A percentile compares a stretch with the other conserved stretches of the same genome.
phyloP scores from a whole-genome alignment of 306 rosid genomes.

The Prunus dulcis region DNA sequence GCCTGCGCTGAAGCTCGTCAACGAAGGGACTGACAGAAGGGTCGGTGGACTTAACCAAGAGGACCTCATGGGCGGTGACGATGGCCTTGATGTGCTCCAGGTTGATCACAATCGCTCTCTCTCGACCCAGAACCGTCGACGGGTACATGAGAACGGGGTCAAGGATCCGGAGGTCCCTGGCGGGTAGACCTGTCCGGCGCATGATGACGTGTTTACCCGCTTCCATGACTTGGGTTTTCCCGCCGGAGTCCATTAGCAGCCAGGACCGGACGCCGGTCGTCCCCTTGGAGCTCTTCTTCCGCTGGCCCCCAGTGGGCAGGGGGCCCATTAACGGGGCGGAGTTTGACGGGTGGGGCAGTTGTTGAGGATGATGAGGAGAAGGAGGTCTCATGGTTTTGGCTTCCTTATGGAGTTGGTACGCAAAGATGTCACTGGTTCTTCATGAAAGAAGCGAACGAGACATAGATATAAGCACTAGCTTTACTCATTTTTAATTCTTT shows the following conservation, averaged over 20 bases:
- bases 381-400: slow-evolving; percentile 15
- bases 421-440: too few relatives aligned
- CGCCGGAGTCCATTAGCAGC: slow-evolving; percentile 62
- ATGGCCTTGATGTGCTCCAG: slow-evolving; percentile 94
- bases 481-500: too few relatives aligned
- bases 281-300: slow-evolving; percentile 47
- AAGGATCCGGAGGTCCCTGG: slow-evolving; percentile 81
- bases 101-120: slow-evolving; percentile 81
- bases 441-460: too few relatives aligned
- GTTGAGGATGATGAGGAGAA: neutral
- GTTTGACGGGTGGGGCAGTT: slow-evolving; percentile 14
- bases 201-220: slow-evolving; percentile 89
- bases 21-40: slow-evolving; percentile 87
- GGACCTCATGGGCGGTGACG: slow-evolving; percentile 83
- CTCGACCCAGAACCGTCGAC: slow-evolving; percentile 69
- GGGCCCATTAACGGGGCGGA: slow-evolving; percentile 12
- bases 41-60: slow-evolving; percentile 74
- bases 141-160: slow-evolving; percentile 77
- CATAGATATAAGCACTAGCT: too few relatives aligned
- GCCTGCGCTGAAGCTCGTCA: slow-evolving; percentile 63
- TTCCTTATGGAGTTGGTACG: too few relatives aligned
- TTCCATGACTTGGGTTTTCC: slow-evolving; percentile 65
- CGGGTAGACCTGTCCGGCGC: slow-evolving; percentile 92
- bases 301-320: neutral
- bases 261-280: slow-evolving; percentile 28